Evolutionary conservation across 805 yeast species (phyloP).

Genomic region (Debaryomyces hansenii): DNA sequence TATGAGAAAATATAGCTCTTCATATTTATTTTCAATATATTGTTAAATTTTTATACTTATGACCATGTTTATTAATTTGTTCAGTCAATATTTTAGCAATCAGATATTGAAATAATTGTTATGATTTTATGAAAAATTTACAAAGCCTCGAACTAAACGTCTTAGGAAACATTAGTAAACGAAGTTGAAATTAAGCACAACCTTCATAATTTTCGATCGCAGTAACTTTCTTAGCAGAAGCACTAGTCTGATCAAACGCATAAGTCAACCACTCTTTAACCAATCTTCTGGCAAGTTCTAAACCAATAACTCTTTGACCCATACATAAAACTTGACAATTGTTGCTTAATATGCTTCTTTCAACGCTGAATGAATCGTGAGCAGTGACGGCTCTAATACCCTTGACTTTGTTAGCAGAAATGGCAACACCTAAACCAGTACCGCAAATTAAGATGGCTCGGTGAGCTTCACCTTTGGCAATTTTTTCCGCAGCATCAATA

Average conservation of each 20-base stretch:
- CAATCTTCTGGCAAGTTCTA: constrained; percentile 42
- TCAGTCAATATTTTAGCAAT: not conserved
- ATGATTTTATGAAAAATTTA: too few species aligned
- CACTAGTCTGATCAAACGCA: constrained; percentile 35
- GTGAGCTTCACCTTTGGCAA: constrained; percentile 42
- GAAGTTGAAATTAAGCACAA: too few species aligned
- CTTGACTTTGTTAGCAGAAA: constrained; percentile 46
- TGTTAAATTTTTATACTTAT: too few species aligned
- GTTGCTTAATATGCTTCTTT: constrained; percentile 42
- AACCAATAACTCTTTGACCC: constrained; percentile 48
- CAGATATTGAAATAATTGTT: too few species aligned
- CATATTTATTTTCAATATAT: too few species aligned
- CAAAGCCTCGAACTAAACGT: too few species aligned
- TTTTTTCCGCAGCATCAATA: constrained; percentile 40
- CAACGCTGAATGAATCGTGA: constrained; percentile 47
- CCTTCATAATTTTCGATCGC: constrained; percentile 27
- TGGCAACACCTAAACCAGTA: constrained; percentile 49
- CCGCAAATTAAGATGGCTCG: constrained; percentile 48
- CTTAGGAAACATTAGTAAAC: too few species aligned
- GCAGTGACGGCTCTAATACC: constrained; percentile 51
- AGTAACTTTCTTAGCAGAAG: constrained; percentile 43
- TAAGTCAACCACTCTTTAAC: constrained; percentile 46
- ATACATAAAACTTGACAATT: constrained; percentile 46
- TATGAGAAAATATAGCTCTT: too few species aligned
- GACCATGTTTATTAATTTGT: too few species aligned